phyloP scores from a whole-genome alignment of 2,329 filamentous ascomycete species.

The Diaporthe longicolla region DNA sequence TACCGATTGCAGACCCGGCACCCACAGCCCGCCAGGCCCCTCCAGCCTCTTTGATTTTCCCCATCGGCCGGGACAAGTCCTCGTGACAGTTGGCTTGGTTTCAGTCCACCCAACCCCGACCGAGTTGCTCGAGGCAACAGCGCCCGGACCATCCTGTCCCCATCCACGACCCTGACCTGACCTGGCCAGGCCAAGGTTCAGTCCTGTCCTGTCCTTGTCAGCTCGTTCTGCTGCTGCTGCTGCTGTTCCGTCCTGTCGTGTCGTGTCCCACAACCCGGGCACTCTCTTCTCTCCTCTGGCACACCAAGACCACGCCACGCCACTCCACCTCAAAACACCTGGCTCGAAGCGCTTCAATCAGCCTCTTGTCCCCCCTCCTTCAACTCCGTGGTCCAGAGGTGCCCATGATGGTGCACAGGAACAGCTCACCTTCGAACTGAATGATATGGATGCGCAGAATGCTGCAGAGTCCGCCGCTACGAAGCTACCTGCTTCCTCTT shows the following conservation, averaged over 20 bases:
- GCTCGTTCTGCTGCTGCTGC: slow-evolving; percentile 14
- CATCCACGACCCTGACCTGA: neutral
- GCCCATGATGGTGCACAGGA: slow-evolving; percentile 73
- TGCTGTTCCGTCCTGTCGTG: slow-evolving; percentile 7
- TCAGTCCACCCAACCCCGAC: slow-evolving; percentile 28
- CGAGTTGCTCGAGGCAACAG: slow-evolving; percentile 32
- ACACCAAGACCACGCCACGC: slow-evolving; percentile 16
- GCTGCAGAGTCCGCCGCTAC: slow-evolving; percentile 73
- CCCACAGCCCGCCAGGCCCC: slow-evolving; percentile 13
- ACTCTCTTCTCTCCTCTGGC: slow-evolving; percentile 22
- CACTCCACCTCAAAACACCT: slow-evolving; percentile 1
- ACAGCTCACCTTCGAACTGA: slow-evolving; percentile 66
- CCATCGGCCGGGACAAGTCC: slow-evolving; percentile 18
- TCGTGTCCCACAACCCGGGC: neutral
- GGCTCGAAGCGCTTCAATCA: slow-evolving; percentile 41
- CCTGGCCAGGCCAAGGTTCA: slow-evolving; percentile 13
- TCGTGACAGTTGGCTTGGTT: slow-evolving; percentile 37
- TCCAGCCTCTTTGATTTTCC: slow-evolving; percentile 36
- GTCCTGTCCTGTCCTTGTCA: slow-evolving; percentile 20
- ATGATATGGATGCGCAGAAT: slow-evolving; percentile 80
- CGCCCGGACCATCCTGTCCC: slow-evolving; percentile 32
- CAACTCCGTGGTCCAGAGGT: slow-evolving; percentile 54
- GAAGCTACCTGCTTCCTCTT: slow-evolving; percentile 64
- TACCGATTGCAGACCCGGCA: slow-evolving; percentile 16
- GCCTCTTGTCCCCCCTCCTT: slow-evolving; percentile 40